These are phyloP conservation scores for Coemansia sp. DNA, from an alignment of 192 early-diverging fungal genomes.

Conservation along the genomic window DNA sequence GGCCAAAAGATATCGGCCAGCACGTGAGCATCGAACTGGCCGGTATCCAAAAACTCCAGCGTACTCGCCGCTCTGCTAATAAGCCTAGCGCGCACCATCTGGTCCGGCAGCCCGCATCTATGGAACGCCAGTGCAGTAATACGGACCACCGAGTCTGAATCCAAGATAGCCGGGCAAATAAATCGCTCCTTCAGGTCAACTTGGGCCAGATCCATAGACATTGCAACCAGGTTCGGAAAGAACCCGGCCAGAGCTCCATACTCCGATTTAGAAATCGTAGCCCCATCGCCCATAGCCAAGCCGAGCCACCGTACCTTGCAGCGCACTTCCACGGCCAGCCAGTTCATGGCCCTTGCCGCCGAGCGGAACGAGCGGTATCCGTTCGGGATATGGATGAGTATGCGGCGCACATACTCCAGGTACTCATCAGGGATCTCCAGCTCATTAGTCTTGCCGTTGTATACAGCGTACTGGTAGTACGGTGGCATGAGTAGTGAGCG, in stretches of 20 bases:
- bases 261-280: conserved; percentile 27
- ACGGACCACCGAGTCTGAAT: background rate
- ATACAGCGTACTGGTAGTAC: conserved; percentile 22
- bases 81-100: conserved; percentile 6
- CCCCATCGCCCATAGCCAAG: conserved; percentile 15
- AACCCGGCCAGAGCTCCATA: conserved; percentile 26
- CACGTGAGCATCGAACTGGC: background rate
- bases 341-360: conserved; percentile 18
- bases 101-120: background rate
- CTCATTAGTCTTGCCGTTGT: conserved; percentile 9
- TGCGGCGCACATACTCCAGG: conserved; percentile 2
- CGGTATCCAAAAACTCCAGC: conserved; percentile 19
- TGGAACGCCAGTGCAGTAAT: conserved; percentile 18
- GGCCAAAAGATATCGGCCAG: conserved; percentile 12
- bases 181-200: conserved; percentile 4
- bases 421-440: conserved; percentile 3
- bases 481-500: conserved; percentile 10
- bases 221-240: conserved; percentile 14
- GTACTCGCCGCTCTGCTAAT: conserved; percentile 4
- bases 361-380: conserved; percentile 24
- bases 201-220: conserved; percentile 16
- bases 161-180: conserved; percentile 10
- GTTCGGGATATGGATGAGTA: conserved; percentile 21
- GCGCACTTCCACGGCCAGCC: conserved; percentile 22
- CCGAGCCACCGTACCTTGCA: conserved; percentile 19